Evolutionary conservation across 176 grass and related monocot species (phyloP).

Genomic region (Chloris gayana): DNA sequence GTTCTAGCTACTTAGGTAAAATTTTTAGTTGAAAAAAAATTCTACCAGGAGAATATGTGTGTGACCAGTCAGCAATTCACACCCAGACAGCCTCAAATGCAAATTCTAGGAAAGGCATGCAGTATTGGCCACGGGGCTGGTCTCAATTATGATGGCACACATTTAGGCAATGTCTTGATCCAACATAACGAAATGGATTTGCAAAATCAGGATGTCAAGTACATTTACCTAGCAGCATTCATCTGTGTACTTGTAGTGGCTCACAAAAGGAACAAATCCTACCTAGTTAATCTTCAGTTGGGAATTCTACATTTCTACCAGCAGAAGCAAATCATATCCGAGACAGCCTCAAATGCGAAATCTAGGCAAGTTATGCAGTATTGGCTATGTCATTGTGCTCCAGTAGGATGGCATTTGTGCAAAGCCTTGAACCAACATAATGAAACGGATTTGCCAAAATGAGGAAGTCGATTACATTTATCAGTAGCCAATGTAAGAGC

Average conservation of each 20-base stretch:
- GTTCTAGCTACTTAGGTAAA: not conserved
- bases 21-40: not conserved
- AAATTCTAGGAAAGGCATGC: not conserved
- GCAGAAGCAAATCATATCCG: not conserved
- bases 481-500: not conserved
- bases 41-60: not conserved
- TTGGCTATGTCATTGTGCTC: not conserved
- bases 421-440: conserved; percentile 3
- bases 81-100: conserved; percentile 14
- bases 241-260: not conserved
- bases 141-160: not conserved
- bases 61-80: not conserved
- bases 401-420: not conserved
- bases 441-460: not conserved
- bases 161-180: conserved; percentile 4
- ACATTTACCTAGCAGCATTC: not conserved
- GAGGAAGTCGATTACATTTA: not conserved
- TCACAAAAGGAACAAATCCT: too few relatives aligned
- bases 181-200: not conserved
- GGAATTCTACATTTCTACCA: too few relatives aligned
- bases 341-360: not conserved
- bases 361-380: not conserved
- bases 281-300: too few relatives aligned
- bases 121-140: not conserved
- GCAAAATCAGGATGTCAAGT: not conserved